Conservation (phyloP, 2,329 filamentous ascomycete genomes). For the Fusarium oligoseptatum region DNA sequence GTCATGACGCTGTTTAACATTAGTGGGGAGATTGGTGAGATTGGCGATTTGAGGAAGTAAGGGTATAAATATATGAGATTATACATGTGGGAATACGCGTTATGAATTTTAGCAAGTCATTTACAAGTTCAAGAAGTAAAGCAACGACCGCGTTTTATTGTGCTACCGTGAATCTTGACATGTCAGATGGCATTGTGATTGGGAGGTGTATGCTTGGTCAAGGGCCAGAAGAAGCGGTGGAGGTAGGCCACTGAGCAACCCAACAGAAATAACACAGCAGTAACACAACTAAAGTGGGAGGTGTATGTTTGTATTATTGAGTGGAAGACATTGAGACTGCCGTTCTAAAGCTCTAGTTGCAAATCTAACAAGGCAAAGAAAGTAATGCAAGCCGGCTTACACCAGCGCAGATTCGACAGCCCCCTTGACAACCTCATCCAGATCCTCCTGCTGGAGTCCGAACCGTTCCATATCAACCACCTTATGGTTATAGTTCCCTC, state of each 20-base stretch:
- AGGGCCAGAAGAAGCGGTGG: background rate
- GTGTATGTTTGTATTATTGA: background rate
- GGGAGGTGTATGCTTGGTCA: background rate
- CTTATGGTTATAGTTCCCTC: constrained; percentile 51
- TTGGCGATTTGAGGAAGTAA: background rate
- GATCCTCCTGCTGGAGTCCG: constrained; percentile 45
- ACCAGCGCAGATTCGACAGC: constrained; percentile 5
- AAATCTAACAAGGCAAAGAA: background rate
- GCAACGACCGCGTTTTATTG: background rate
- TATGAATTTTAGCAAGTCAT: background rate
- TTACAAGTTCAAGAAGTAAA: background rate
- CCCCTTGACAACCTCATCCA: constrained; percentile 45
- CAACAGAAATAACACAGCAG: no score
- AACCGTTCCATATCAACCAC: constrained; percentile 45
- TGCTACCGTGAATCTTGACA: no score
- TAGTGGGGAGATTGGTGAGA: background rate
- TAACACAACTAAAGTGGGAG: no score
- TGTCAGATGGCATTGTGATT: background rate
- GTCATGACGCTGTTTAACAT: constrained; percentile 45
- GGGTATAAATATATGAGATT: background rate
- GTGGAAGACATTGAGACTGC: background rate
- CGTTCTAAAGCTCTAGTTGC: background rate
- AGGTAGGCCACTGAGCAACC: no score
- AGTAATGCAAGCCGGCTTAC: background rate
- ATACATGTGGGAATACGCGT: background rate